Conservation (phyloP, 352 stramenopile genomes). For the Phytopythium delawarense region DNA sequence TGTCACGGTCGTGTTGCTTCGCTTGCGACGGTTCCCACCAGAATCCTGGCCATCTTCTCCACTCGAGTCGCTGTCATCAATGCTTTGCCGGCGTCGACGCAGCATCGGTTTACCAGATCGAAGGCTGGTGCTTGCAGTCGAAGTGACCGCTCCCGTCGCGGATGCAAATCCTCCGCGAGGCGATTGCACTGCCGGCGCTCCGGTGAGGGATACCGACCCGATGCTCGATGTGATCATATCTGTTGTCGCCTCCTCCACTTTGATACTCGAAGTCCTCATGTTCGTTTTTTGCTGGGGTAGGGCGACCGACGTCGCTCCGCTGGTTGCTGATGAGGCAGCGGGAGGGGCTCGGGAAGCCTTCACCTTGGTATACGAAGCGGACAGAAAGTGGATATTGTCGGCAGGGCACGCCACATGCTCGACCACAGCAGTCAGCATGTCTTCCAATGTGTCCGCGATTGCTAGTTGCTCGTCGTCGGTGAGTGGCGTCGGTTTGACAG, state of each 20-base stretch:
- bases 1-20: constrained; percentile 50
- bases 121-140: not conserved
- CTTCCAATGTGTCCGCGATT: not conserved
- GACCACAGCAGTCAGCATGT: not conserved
- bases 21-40: constrained; percentile 50
- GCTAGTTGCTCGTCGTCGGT: not conserved
- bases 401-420: not conserved
- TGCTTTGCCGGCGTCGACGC: constrained; percentile 40
- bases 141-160: too few species aligned
- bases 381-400: not conserved
- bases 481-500: not conserved
- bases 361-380: not conserved
- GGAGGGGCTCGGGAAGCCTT: not conserved
- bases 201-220: constrained; percentile 33
- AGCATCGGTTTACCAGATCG: constrained; percentile 26
- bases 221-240: constrained; percentile 54
- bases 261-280: not conserved
- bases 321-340: not conserved
- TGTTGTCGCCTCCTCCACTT: constrained; percentile 33
- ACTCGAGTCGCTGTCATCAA: constrained; percentile 62
- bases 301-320: not conserved
- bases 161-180: not conserved
- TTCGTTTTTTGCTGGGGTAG: not conserved
- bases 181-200: constrained; percentile 17
- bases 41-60: constrained; percentile 48